Percentiles rank a stretch among this genome's conserved stretches.
These are phyloP conservation scores for Spatholobus suberectus DNA, from an alignment of 306 rosid species.

Conservation along the genomic window DNA sequence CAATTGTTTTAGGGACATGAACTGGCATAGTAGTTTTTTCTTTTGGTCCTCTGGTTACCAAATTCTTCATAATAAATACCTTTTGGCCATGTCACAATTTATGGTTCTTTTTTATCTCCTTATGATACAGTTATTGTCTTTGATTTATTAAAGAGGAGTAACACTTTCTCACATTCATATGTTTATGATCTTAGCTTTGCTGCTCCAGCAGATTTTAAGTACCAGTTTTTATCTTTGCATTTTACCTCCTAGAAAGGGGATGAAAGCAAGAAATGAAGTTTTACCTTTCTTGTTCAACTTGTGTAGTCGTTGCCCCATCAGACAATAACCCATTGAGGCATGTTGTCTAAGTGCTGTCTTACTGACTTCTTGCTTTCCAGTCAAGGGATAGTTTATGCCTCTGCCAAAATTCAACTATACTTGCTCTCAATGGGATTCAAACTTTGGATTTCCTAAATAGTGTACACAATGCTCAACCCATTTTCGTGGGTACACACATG, in stretches of 20 bases:
- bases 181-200: not conserved
- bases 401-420: not conserved
- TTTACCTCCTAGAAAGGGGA: slow-evolving; percentile 19
- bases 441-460: not conserved
- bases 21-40: slow-evolving; percentile 3
- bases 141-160: not conserved
- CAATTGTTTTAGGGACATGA: slow-evolving; percentile 3
- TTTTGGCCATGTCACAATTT: slow-evolving; percentile 11
- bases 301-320: not conserved
- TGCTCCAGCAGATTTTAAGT: not conserved
- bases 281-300: not conserved
- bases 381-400: not conserved
- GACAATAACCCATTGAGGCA: not conserved
- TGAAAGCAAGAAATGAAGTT: not conserved
- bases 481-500: not conserved
- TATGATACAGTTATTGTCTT: slow-evolving; percentile 1
- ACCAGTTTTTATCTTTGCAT: not conserved
- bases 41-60: slow-evolving; percentile 24
- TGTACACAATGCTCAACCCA: not conserved
- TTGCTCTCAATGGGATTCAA: not conserved
- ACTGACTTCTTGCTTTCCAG: not conserved
- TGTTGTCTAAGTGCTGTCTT: slow-evolving; percentile 1
- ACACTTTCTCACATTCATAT: not conserved
- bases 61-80: slow-evolving; percentile 1
- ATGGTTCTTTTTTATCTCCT: slow-evolving; percentile 15